Percentiles rank a stretch among this genome's conserved stretches.
These are phyloP conservation scores for Aspergillus sparsus DNA, from an alignment of 495 filamentous ascomycete species.

Conservation along the genomic window DNA sequence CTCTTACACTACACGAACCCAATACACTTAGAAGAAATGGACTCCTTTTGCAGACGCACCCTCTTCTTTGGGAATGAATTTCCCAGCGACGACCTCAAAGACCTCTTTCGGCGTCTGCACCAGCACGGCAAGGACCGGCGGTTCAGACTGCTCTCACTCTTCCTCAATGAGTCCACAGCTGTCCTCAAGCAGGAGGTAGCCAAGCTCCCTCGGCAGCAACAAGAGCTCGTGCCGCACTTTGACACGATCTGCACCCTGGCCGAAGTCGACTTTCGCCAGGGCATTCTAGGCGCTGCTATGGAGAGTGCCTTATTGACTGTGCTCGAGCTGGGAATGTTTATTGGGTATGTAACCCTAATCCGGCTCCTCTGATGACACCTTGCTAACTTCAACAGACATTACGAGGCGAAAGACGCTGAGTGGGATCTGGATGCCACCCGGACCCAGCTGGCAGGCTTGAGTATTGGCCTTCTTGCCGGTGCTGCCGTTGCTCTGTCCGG, in stretches of 20 bases:
- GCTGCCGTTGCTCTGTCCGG: constrained; percentile 40
- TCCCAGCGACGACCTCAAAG: constrained; percentile 39
- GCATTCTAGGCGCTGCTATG: constrained; percentile 37
- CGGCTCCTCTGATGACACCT: too few relatives aligned
- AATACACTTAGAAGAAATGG: too few relatives aligned
- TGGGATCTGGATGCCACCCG: constrained; percentile 25
- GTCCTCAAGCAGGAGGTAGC: constrained; percentile 40
- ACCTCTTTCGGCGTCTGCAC: constrained; percentile 44
- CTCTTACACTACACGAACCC: too few relatives aligned
- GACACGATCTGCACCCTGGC: constrained; percentile 36
- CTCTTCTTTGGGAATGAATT: constrained; percentile 47
- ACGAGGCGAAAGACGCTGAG: constrained; percentile 27
- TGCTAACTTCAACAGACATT: constrained; percentile 8
- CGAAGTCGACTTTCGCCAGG: constrained; percentile 34
- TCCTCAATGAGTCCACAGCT: constrained; percentile 38
- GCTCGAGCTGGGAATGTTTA: constrained; percentile 38
- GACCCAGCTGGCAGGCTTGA: constrained; percentile 37
- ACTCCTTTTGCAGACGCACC: too few relatives aligned
- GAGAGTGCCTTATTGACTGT: constrained; percentile 40
- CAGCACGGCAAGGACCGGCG: constrained; percentile 41
- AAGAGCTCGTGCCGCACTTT: constrained; percentile 38
- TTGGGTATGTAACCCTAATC: constrained; percentile 30
- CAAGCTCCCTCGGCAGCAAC: constrained; percentile 27
- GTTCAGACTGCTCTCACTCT: constrained; percentile 34
- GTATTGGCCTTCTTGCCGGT: constrained; percentile 40